Evolutionary conservation across 768 basidiomycete genomes (phyloP), one percentile per base, ranked within the genome.

Genomic region (Boletus barrowsii): DNA sequence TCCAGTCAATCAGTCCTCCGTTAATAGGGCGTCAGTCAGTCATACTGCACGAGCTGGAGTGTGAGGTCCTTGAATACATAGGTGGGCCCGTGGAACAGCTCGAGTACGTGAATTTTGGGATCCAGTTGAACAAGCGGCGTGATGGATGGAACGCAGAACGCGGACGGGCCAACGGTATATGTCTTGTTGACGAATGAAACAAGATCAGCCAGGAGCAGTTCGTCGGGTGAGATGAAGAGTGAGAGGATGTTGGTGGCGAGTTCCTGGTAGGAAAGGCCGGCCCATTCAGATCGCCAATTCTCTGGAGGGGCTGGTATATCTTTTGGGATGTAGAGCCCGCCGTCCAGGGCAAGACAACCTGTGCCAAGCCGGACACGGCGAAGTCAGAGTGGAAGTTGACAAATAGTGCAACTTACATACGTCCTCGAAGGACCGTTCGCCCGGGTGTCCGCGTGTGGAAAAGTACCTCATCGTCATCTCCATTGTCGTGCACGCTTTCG

Each of bases 21-120:
- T n/a, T n/a, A n/a, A n/a, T n/a, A n/a, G n/a, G n/a, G n/a, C n/a
- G n/a, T n/a, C n/a, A n/a, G n/a, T n/a, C n/a, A n/a, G n/a, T n/a
- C n/a, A n/a, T n/a, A n/a, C n/a, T n/a, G n/a, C n/a, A 99, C 78
- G 46, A 99, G 80, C 68, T 99, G 97, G 47, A 98, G 78, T 0
- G 97, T 97, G 37, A 99, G 93, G 65, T 99, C 97, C 75, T 99
- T 98, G 82, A 99, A 99, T 10, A 97, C 95, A 71, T 91, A 98
- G 0, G 97, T 99, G 4, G 97, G 97, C 0, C 97, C 97, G 67
- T 98, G 95, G 78, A 93, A 98, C 18, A 99, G 78, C 71, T 98
- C 96, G 47, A 99, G 75, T 5, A 98, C 75, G 63, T 83, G 90
- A 63, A 82, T 81, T 59, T 82, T 79, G 1, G 46, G 46, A 46